Evolutionary conservation across 2,329 filamentous ascomycete species (phyloP), one percentile per base, ranked within the genome.

Genomic region (Ophiostoma quercus): DNA sequence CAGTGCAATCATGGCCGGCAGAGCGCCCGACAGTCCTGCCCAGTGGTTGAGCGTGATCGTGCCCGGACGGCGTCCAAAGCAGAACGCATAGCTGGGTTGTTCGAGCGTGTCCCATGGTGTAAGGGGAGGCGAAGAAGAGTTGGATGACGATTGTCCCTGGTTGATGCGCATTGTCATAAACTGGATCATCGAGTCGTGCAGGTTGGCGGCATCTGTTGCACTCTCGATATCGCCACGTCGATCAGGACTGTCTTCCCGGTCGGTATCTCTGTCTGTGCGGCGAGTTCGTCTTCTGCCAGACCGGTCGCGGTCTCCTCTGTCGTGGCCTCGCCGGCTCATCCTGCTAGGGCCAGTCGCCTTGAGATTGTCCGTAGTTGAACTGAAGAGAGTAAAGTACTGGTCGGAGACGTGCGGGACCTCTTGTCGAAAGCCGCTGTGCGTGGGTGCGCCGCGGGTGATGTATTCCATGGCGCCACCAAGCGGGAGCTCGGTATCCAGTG

Each of bases 1-100:
- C 68, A 90, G 82, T 8, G 84, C 82, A 65, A 88, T 85, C 1
- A 81, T 77, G 1, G 87, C 84, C 25, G 86, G 85, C 5, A 84
- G 77, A 41, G 79, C 82, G 70, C 88, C 88, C 22, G 84, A 85
- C 72, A 85, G 81, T 69, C 84, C 83, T 14, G 86, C 85, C 85
- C 89, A 92, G 72, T 88, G 85, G 74, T 90, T 92, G 67, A 93
- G 79, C 0, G 90, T 92, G 68, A 90, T 85, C 0, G 90, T 92
- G 6, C 90, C 90, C 0, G 89, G 87, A 29, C 85, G 82, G 67
- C 81, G 80, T 14, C 90, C 90, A 77, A 87, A 90, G 73, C 84
- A 85, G 76, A 90, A 91, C 0, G 87, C 83, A 77, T 88, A 87
- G 76, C 88, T 91, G 4, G 90, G 90, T 75, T 92, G 89, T 76